Evolutionary conservation across 305 asterid species (phyloP).

Genomic region (Solanum hybrid): DNA sequence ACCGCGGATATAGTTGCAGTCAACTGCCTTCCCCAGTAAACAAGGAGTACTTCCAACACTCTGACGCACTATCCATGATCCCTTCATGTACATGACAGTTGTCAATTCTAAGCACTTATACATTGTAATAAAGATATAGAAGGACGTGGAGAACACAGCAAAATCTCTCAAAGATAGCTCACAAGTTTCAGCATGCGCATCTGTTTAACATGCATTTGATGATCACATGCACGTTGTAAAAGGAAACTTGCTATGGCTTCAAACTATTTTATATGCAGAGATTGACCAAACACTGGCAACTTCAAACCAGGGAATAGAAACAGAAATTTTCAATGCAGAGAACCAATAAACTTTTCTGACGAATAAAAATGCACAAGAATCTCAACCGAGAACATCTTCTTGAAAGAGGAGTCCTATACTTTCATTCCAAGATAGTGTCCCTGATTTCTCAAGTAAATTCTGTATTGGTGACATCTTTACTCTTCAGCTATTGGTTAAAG

Average conservation of each 20-base stretch:
- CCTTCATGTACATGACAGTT: slow-evolving; percentile 28
- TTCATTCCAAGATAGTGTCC: background rate
- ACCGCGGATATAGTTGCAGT: slow-evolving; percentile 87
- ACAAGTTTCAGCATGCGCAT: background rate
- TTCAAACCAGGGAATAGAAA: background rate
- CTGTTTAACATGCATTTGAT: background rate
- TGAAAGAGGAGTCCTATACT: background rate
- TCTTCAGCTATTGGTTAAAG: background rate
- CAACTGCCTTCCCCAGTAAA: slow-evolving; percentile 91
- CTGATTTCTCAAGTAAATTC: background rate
- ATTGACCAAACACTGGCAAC: background rate
- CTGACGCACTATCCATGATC: slow-evolving; percentile 99
- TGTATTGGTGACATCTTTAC: background rate
- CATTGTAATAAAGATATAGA: slow-evolving; percentile 1
- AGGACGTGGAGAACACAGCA: background rate
- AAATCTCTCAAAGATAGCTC: background rate
- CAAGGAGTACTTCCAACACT: slow-evolving; percentile 98
- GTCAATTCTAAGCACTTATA: background rate
- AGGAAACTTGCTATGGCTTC: background rate
- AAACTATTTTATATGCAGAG: background rate
- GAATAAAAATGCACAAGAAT: background rate
- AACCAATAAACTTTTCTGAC: background rate
- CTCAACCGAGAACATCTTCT: background rate
- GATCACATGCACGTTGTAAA: background rate
- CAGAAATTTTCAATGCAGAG: background rate